These are phyloP conservation scores for Penicillium sp. DNA, from an alignment of 2,329 filamentous ascomycete genomes.

Conservation along the genomic window DNA sequence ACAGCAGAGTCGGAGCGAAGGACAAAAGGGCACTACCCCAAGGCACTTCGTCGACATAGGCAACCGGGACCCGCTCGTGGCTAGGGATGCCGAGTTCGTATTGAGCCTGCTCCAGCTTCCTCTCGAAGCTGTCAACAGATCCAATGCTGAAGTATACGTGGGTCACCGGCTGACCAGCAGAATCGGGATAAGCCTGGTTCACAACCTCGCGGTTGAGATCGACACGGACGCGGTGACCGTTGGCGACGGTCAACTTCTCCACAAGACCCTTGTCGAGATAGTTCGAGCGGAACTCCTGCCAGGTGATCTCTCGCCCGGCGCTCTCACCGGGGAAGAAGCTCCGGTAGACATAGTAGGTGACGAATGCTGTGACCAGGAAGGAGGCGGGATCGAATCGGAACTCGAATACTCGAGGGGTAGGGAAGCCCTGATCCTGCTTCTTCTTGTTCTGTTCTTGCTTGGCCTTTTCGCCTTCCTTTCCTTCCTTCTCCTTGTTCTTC, in stretches of 20 bases:
- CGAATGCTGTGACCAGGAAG: constrained; percentile 59
- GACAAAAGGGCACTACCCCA: constrained; percentile 72
- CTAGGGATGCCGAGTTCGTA: constrained; percentile 81
- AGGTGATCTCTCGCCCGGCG: constrained; percentile 80
- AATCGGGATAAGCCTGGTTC: constrained; percentile 72
- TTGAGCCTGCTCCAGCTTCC: constrained; percentile 84
- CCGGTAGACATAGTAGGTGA: constrained; percentile 64
- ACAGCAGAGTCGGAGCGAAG: constrained; percentile 83
- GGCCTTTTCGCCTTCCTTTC: constrained; percentile 29
- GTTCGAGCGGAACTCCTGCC: constrained; percentile 92
- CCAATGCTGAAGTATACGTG: constrained; percentile 95
- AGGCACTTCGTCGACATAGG: constrained; percentile 75
- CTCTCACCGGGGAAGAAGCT: constrained; percentile 67
- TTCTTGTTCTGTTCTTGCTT: constrained; percentile 26
- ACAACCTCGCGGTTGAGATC: constrained; percentile 76
- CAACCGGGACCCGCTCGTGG: constrained; percentile 88
- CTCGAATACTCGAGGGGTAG: constrained; percentile 43
- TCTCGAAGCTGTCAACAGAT: constrained; percentile 90
- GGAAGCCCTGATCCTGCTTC: constrained; percentile 28
- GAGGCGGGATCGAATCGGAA: constrained; percentile 58
- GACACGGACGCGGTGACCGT: constrained; percentile 76
- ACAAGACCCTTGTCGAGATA: constrained; percentile 96
- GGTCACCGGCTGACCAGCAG: constrained; percentile 68
- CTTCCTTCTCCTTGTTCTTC: constrained; percentile 25
- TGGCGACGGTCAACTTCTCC: constrained; percentile 83